Base-by-base conservation (phyloP, 2,329 filamentous ascomycete species). In the Aspergillus pseudoglaucus region DNA sequence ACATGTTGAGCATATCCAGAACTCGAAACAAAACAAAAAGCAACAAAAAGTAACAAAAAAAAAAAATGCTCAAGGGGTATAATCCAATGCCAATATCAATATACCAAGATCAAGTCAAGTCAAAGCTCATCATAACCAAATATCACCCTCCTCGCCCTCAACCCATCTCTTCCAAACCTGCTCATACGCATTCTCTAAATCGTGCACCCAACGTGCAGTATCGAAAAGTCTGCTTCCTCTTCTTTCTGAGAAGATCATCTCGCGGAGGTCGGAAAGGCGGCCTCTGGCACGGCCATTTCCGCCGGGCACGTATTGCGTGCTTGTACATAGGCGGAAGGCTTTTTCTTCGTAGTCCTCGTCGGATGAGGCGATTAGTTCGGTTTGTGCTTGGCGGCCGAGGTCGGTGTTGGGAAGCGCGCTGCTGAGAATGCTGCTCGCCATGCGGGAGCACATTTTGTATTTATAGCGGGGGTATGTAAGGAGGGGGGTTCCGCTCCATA, bases 401-500 rank as follows among this genome's bases (percentile, higher is more conserved):
- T 75, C 70, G 0, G 75, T 77, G 55, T 83, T 85, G 0, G 93
- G 93, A 3, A 98, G 72, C 0, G 93, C 93, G 14, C 93, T 93
- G 54, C 83, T 87, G 25, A 98, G 77, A 48, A 98, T 97, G 9
- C 89, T 95, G 6, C 93, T 90, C 6, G 91, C 93, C 87, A 98
- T 98, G 46, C 93, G 87, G 39, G 89, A 95, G 69, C 93, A 98
- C 93, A 98, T 98, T 70, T 98, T 98, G 72, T 96, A 96, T 44
- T 87, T 81, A 67, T 97, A 96, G 32, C 93, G 82, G 9, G 93
- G 90, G 25, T 93, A 76, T 0, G 93, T 98, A 23, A 98, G 76
- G 18, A 98, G 74, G 4, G 93, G 93, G 0, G 93, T 97, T 58
- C 90, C 94, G 45, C 88, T 94, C 93, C 93, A 98, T 6, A 98